A percentile compares a stretch with the other conserved stretches of the same genome.
phyloP scores from a whole-genome alignment of 1,139 yeast genomes.

The Pichia sp. region DNA sequence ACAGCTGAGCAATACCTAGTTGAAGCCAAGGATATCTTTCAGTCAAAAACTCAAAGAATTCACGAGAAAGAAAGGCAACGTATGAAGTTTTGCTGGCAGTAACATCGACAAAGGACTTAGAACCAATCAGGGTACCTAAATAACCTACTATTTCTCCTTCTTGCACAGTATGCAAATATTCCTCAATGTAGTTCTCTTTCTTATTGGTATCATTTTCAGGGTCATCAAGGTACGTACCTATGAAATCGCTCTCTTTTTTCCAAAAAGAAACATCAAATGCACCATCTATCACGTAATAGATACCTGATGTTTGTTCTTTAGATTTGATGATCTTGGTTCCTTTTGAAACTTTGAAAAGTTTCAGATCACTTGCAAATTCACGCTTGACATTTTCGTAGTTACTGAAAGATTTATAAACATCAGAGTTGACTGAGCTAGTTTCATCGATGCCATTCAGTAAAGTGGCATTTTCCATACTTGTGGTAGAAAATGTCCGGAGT shows the following conservation, averaged over 20 bases:
- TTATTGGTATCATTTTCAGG: conserved; percentile 11
- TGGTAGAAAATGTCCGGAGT: conserved; percentile 28
- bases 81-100: conserved; percentile 52
- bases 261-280: conserved; percentile 55
- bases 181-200: conserved; percentile 32
- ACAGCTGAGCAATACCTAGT: conserved; percentile 69
- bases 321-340: conserved; percentile 60
- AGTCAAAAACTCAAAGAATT: conserved; percentile 58
- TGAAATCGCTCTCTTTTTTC: conserved; percentile 22
- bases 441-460: conserved; percentile 1
- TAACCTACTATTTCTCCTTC: conserved; percentile 90
- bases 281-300: conserved; percentile 79
- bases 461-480: conserved; percentile 16
- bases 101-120: conserved; percentile 71
- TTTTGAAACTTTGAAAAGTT: conserved; percentile 51
- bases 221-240: conserved; percentile 28
- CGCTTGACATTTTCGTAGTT: conserved; percentile 52
- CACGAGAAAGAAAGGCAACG: conserved; percentile 69
- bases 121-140: conserved; percentile 74
- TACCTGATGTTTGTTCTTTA: conserved; percentile 64
- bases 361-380: conserved; percentile 63
- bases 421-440: conserved; percentile 15
- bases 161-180: conserved; percentile 52
- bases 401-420: conserved; percentile 17
- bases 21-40: conserved; percentile 76